A percentile compares a stretch with the other conserved stretches of the same genome.
These are phyloP conservation scores for Claviceps purpurea DNA, from an alignment of 2,329 filamentous ascomycete species.

Conservation along the genomic window DNA sequence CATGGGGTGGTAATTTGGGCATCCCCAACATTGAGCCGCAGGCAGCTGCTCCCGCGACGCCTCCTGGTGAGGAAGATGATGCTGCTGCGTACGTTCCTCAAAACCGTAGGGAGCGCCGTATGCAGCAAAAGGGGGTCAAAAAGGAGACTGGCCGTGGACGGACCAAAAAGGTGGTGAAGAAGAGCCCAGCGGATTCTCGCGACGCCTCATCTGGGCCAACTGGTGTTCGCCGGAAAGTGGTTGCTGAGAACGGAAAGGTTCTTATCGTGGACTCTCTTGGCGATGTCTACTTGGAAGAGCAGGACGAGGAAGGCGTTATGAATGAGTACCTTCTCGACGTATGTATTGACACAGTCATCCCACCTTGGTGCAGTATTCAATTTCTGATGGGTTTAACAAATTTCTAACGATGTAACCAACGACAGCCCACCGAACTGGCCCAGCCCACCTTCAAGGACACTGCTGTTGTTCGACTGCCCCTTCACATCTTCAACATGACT, in stretches of 20 bases:
- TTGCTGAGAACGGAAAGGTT: constrained; percentile 90
- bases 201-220: constrained; percentile 40
- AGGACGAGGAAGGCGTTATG: constrained; percentile 72
- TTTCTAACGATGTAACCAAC: constrained; percentile 11
- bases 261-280: constrained; percentile 84
- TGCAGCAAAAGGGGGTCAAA: constrained; percentile 74
- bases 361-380: not conserved
- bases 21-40: constrained; percentile 52
- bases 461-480: constrained; percentile 63
- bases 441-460: constrained; percentile 71
- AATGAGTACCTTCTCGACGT: constrained; percentile 83
- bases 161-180: constrained; percentile 26
- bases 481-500: constrained; percentile 52
- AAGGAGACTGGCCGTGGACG: constrained; percentile 51
- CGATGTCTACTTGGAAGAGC: constrained; percentile 89
- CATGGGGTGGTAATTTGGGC: constrained; percentile 73
- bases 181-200: constrained; percentile 19
- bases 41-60: constrained; percentile 29
- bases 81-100: constrained; percentile 42
- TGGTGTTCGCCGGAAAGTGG: constrained; percentile 73
- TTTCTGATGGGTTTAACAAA: not conserved
- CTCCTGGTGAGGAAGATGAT: constrained; percentile 32
- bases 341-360: constrained; percentile 25
- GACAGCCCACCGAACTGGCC: constrained; percentile 63
- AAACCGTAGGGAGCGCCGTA: constrained; percentile 77